phyloP scores from a whole-genome alignment of 164 flowering plant genomes.

The Nymphaea thermarum region DNA sequence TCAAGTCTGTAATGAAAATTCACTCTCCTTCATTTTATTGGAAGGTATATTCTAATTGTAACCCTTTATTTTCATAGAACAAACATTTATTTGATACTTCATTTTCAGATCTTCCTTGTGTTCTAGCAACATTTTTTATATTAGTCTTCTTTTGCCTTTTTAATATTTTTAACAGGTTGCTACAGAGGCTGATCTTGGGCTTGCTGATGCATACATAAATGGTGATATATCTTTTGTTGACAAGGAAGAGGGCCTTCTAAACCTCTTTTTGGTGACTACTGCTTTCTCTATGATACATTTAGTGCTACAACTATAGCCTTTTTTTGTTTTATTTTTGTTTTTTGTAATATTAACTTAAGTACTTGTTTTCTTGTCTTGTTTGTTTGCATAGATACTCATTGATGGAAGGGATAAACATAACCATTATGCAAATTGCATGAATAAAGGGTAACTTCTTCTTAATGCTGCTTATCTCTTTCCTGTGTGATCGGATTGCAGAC shows the following conservation, averaged over 20 bases:
- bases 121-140: not conserved
- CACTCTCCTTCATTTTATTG: constrained; percentile 81
- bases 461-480: not conserved
- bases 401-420: constrained; percentile 56
- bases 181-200: constrained; percentile 85
- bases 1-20: constrained; percentile 44
- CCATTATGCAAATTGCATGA: constrained; percentile 21
- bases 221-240: constrained; percentile 84
- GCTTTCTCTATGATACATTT: not conserved
- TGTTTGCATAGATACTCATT: constrained; percentile 51
- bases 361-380: constrained; percentile 2
- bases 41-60: constrained; percentile 40
- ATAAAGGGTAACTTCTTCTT: constrained; percentile 39
- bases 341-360: not conserved
- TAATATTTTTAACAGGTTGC: constrained; percentile 38
- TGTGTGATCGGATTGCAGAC: not conserved
- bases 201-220: constrained; percentile 89
- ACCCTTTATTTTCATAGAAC: not conserved
- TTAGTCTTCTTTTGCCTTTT: not conserved
- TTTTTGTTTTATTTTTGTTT: not conserved
- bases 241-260: constrained; percentile 62
- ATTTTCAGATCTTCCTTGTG: not conserved
- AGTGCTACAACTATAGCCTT: not conserved
- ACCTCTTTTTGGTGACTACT: constrained; percentile 53
- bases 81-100: not conserved